A percentile compares a stretch with the other conserved stretches of the same genome.
Conservation (phyloP, 805 yeast species). For the Candida broadrunensis region DNA sequence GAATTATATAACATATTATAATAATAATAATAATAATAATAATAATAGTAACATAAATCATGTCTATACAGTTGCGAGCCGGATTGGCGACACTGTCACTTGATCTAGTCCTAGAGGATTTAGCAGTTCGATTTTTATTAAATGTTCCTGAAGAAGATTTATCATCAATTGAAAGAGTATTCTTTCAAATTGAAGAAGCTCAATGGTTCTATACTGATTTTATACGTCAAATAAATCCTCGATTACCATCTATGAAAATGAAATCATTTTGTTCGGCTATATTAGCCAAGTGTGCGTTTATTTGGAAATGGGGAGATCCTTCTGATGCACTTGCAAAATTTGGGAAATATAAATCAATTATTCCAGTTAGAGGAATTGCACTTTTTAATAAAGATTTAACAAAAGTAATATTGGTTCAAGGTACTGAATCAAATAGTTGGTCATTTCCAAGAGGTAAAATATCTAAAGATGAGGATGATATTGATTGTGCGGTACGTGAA, state of each 20-base stretch:
- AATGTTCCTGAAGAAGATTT: constrained; percentile 92
- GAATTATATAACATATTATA: too few relatives aligned
- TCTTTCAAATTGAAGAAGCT: constrained; percentile 96
- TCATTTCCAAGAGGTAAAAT: constrained; percentile 97
- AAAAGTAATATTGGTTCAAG: constrained; percentile 77
- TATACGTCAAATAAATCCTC: constrained; percentile 66
- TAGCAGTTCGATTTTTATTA: constrained; percentile 83
- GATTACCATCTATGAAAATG: constrained; percentile 74
- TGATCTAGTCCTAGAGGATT: constrained; percentile 77
- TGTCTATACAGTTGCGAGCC: constrained; percentile 59
- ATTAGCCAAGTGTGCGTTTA: constrained; percentile 65
- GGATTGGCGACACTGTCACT: constrained; percentile 62
- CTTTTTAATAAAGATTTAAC: constrained; percentile 68
- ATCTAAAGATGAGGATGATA: constrained; percentile 86
- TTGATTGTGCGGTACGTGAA: constrained; percentile 87
- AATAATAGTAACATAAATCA: too few relatives aligned
- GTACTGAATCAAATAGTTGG: constrained; percentile 79
- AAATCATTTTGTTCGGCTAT: constrained; percentile 69
- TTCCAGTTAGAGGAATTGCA: constrained; percentile 97
- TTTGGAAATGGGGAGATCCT: constrained; percentile 85
- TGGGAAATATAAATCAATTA: constrained; percentile 79
- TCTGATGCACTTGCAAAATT: constrained; percentile 76
- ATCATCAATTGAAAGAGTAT: constrained; percentile 72
- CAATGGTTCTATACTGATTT: constrained; percentile 96
- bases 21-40: too few relatives aligned